phyloP scores from a whole-genome alignment of 108 stramenopile genomes.

The Mayamaea pseudoterrestris region DNA sequence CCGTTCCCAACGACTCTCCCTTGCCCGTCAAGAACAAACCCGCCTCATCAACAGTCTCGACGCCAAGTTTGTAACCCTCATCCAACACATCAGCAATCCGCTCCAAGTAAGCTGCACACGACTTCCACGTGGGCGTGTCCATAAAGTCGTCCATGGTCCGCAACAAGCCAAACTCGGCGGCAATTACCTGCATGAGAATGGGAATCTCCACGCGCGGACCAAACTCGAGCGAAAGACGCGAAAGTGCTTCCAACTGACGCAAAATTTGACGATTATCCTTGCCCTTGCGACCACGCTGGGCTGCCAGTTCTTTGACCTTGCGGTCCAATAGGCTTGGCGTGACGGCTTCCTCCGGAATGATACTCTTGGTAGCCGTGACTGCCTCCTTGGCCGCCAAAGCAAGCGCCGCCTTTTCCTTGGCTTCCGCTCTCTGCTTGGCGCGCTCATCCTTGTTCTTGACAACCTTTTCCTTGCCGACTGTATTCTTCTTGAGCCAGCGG shows the following conservation, averaged over 20 bases:
- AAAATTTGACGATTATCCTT: conserved; percentile 65
- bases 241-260: conserved; percentile 78
- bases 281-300: conserved; percentile 82
- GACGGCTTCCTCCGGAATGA: conserved; percentile 48
- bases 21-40: conserved; percentile 46
- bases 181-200: conserved; percentile 90
- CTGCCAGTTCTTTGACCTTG: conserved; percentile 78
- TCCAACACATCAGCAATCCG: conserved; percentile 69
- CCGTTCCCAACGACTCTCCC: conserved; percentile 9
- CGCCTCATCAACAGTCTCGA: conserved; percentile 37
- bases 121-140: conserved; percentile 87
- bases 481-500: conserved; percentile 87
- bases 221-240: conserved; percentile 58
- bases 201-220: conserved; percentile 90
- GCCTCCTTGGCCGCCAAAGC: conserved; percentile 24
- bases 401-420: conserved; percentile 26
- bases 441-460: conserved; percentile 53
- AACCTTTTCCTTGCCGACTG: conserved; percentile 64
- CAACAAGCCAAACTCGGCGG: conserved; percentile 87
- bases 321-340: conserved; percentile 55
- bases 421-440: conserved; percentile 27
- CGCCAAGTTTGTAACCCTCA: conserved; percentile 58
- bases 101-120: conserved; percentile 68
- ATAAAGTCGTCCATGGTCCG: conserved; percentile 95
- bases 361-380: conserved; percentile 36